Conservation (phyloP, 768 basidiomycete genomes). For the Leucosporidium scottii region DNA sequence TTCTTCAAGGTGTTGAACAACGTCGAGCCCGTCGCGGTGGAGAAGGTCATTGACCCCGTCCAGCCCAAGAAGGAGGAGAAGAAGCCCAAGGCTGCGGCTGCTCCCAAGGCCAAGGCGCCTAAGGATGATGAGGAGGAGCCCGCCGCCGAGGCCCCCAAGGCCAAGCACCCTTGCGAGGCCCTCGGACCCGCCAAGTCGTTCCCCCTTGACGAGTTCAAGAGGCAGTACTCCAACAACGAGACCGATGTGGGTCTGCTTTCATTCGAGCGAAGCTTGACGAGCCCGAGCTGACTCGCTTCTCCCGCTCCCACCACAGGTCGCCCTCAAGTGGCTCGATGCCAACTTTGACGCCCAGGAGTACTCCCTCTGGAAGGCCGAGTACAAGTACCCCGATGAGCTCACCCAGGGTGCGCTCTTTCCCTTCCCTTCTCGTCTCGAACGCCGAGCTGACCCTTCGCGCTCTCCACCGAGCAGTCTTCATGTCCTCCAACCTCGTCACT, state of each 20-base stretch:
- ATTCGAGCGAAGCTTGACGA: fast-evolving
- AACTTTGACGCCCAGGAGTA: slow-evolving; percentile 54
- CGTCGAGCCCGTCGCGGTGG: slow-evolving; percentile 29
- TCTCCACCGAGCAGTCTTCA: slow-evolving; percentile 53
- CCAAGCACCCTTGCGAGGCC: slow-evolving; percentile 87
- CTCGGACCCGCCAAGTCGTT: slow-evolving; percentile 66
- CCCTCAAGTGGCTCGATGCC: slow-evolving; percentile 94
- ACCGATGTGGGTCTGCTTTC: slow-evolving; percentile 50
- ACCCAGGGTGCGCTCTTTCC: slow-evolving; percentile 48
- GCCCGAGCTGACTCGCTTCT: too few species aligned
- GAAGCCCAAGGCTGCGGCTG: slow-evolving; percentile 34
- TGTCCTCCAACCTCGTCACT: slow-evolving; percentile 86
- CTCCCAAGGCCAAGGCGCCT: slow-evolving; percentile 32
- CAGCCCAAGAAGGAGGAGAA: slow-evolving; percentile 56
- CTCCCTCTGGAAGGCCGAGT: slow-evolving; percentile 62
- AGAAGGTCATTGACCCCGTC: slow-evolving; percentile 32
- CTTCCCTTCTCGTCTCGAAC: not conserved
- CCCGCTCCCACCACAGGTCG: slow-evolving; percentile 58
- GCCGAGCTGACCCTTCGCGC: not conserved
- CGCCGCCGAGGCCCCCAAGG: slow-evolving; percentile 59
- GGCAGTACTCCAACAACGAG: slow-evolving; percentile 97
- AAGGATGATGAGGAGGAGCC: slow-evolving; percentile 34
- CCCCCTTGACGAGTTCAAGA: slow-evolving; percentile 52
- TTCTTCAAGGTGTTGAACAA: slow-evolving; percentile 63
- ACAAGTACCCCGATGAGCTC: slow-evolving; percentile 93